Evolutionary conservation across 768 basidiomycete species (phyloP), one percentile per base, ranked within the genome.

Genomic region (Boletus eberwhitei): DNA sequence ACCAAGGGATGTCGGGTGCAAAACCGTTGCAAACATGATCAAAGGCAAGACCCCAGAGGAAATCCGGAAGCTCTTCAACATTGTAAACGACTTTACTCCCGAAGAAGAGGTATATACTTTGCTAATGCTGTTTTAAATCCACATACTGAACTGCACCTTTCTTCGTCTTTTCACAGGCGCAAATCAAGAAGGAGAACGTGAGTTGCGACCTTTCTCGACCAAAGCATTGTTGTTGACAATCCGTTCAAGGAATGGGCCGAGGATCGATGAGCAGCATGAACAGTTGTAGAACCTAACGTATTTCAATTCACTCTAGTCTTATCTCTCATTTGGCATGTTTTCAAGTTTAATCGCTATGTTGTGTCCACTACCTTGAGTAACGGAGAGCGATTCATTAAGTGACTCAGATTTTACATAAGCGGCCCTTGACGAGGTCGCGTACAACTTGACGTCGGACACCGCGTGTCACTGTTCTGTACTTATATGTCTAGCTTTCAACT

Each of bases 11-110:
- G 93, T 97, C 55, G 95, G 95, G 2, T 97, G 95, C 84, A 96
- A 97, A 80, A 97, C 93, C 4, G 95, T 97, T 5, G 97, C 97
- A 14, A 98, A 98, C 81, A 99, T 98, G 97, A 98, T 99, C 83
- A 98, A 99, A 79, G 97, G 97, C 34, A 99, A 99, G 83, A 96
- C 95, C 4, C 97, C 97, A 22, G 97, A 98, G 73, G 97, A 98
- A 76, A 98, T 99, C 63, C 88, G 96, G 54, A 98, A 98, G 68
- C 83, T 98, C 50, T 98, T 94, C 79, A 96, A 97, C 82, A 94
- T 95, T 60, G 90, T 92, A 32, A 94, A 94, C 71, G 97, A 98
- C 75, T 99, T 99, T 69, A 98, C 97, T 5, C 94, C 96, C 19
- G 97, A 99, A 70, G 97, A 98, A 72, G 97, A 99, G 87, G 96